These are phyloP conservation scores for Amaranthus palmeri DNA, from an alignment of 148 eudicot genomes.

Conservation along the genomic window DNA sequence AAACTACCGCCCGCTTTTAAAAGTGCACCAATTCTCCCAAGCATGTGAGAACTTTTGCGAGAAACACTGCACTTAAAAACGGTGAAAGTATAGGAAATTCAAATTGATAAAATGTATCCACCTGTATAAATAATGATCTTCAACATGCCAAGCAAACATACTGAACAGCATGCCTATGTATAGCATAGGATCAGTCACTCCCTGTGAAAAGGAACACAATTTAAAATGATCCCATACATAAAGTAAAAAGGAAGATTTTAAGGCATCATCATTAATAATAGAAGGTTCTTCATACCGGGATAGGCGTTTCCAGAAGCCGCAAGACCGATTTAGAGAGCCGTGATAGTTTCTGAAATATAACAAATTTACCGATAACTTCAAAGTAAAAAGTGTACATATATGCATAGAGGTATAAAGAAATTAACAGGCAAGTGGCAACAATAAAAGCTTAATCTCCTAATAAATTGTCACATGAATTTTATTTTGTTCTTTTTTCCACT, in stretches of 20 bases:
- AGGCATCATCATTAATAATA: background rate
- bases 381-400: too few relatives aligned
- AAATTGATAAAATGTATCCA: conserved; percentile 20
- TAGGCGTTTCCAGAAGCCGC: conserved; percentile 70
- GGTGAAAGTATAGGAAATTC: background rate
- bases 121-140: conserved; percentile 98
- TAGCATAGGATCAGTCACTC: conserved; percentile 99
- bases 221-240: background rate
- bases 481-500: background rate
- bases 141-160: conserved; percentile 99
- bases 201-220: conserved; percentile 39
- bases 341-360: conserved; percentile 68
- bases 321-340: conserved; percentile 79
- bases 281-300: conserved; percentile 56
- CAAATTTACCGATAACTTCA: conserved; percentile 1
- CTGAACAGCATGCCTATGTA: conserved; percentile 99
- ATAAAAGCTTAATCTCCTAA: background rate
- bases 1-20: too few relatives aligned
- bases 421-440: background rate
- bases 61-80: too few relatives aligned
- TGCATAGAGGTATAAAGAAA: background rate
- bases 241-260: background rate
- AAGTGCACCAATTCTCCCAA: too few relatives aligned
- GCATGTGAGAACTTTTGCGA: too few relatives aligned
- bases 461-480: background rate